Conservation (phyloP, 1,139 yeast species). For the Saccharomyces hybrid region DNA sequence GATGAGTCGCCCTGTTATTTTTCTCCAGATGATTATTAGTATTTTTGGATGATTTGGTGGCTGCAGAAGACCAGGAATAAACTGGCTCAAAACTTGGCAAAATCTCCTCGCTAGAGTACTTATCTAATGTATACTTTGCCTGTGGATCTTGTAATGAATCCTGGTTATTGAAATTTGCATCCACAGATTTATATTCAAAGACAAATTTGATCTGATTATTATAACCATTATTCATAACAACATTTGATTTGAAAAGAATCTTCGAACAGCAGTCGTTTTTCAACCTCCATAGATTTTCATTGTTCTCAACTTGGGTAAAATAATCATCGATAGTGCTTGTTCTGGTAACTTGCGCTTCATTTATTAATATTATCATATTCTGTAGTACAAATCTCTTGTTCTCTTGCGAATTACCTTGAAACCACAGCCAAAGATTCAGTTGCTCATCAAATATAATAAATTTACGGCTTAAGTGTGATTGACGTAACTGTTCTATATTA, state of each 20-base stretch:
- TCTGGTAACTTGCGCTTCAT: conserved; percentile 24
- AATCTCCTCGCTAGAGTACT: conserved; percentile 8
- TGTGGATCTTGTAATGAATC: background rate
- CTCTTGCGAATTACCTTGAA: conserved; percentile 3
- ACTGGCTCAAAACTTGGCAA: conserved; percentile 24
- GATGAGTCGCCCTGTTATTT: background rate
- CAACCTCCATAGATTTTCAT: conserved; percentile 13
- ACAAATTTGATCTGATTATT: conserved; percentile 22
- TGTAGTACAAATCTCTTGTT: conserved; percentile 3
- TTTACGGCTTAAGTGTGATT: conserved; percentile 17
- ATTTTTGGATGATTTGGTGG: background rate
- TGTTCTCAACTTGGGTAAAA: conserved; percentile 4
- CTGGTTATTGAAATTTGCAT: background rate
- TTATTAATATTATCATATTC: conserved; percentile 21
- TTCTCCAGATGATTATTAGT: background rate
- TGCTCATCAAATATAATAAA: conserved; percentile 30
- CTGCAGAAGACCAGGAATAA: conserved; percentile 11
- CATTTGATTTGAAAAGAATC: conserved; percentile 23
- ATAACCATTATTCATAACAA: conserved; percentile 31
- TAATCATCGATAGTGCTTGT: conserved; percentile 8
- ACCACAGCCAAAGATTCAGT: conserved; percentile 15
- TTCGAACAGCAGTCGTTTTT: conserved; percentile 16
- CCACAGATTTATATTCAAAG: conserved; percentile 9
- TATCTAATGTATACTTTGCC: background rate
- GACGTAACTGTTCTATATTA: conserved; percentile 4